A percentile compares a stretch with the other conserved stretches of the same genome.
phyloP scores from a whole-genome alignment of 768 basidiomycete species.

The Obba rivulosa region DNA sequence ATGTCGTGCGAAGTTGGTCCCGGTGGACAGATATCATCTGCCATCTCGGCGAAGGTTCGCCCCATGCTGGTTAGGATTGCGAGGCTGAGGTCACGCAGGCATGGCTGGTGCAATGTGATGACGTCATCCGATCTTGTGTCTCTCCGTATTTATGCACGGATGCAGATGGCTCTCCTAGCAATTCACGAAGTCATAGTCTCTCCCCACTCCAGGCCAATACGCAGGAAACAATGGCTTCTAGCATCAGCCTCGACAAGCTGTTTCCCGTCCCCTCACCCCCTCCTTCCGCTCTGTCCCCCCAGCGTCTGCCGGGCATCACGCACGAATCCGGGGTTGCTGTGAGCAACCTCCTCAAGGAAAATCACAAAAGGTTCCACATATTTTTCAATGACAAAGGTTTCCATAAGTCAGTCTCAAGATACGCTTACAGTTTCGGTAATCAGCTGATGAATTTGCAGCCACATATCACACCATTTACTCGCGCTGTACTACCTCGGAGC shows the following conservation, averaged over 20 bases:
- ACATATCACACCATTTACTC: background rate
- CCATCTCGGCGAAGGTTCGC: too few species aligned
- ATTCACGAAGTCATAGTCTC: too few species aligned
- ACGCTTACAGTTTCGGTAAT: background rate
- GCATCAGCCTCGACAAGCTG: conserved; percentile 1
- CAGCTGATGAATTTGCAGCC: background rate
- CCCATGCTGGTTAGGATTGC: too few species aligned
- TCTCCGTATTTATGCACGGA: too few species aligned
- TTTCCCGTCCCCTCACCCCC: conserved; percentile 10
- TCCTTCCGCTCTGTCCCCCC: conserved; percentile 6
- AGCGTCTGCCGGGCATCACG: conserved; percentile 18
- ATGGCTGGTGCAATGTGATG: too few species aligned
- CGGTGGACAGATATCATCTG: too few species aligned
- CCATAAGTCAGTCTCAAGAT: conserved; percentile 41
- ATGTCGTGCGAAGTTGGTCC: too few species aligned
- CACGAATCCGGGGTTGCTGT: conserved; percentile 26
- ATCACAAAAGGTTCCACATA: conserved; percentile 42
- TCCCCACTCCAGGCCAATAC: too few species aligned
- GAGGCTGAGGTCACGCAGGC: too few species aligned
- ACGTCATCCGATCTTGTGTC: too few species aligned
- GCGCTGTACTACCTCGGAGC: conserved; percentile 53
- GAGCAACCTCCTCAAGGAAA: conserved; percentile 36
- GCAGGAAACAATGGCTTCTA: too few species aligned
- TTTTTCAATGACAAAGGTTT: conserved; percentile 42
- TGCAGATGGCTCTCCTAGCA: too few species aligned